Percentiles rank a stretch among this genome's conserved stretches.
These are phyloP conservation scores for Boletus eberwhitei DNA, from an alignment of 768 basidiomycete genomes.

Conservation along the genomic window DNA sequence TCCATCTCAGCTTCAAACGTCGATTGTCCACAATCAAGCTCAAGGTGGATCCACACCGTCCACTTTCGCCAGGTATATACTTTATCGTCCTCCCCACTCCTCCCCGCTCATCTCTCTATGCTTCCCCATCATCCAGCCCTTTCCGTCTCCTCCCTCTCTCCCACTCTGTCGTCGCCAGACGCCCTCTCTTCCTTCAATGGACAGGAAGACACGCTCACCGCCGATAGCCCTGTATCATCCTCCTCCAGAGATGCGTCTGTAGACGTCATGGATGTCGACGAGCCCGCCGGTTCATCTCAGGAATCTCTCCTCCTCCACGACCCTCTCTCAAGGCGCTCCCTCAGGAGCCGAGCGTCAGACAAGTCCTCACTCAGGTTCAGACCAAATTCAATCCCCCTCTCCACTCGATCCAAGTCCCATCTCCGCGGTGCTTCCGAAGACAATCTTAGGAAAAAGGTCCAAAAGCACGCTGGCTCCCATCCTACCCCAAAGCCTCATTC, in stretches of 20 bases:
- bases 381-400: slow-evolving; percentile 19
- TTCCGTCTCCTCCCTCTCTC: slow-evolving; percentile 22
- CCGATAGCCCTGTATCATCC: slow-evolving; percentile 30
- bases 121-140: slow-evolving; percentile 11
- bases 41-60: slow-evolving; percentile 4
- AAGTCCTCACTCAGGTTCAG: slow-evolving; percentile 27
- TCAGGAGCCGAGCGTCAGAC: slow-evolving; percentile 27
- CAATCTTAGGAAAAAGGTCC: slow-evolving; percentile 25
- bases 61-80: slow-evolving; percentile 6
- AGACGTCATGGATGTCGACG: slow-evolving; percentile 30
- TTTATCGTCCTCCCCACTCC: background rate
- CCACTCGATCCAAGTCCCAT: slow-evolving; percentile 26
- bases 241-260: slow-evolving; percentile 33
- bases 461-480: slow-evolving; percentile 21
- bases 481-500: slow-evolving; percentile 21
- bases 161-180: slow-evolving; percentile 33
- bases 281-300: slow-evolving; percentile 20
- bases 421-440: slow-evolving; percentile 26
- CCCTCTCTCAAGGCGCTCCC: slow-evolving; percentile 23
- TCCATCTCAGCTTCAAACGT: no score
- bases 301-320: slow-evolving; percentile 27
- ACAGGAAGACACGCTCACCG: slow-evolving; percentile 27
- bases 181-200: slow-evolving; percentile 32
- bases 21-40: background rate
- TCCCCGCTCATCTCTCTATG: slow-evolving; percentile 9